These are phyloP conservation scores for Pterocarpus santalinus DNA, from an alignment of 306 rosid genomes.

Conservation along the genomic window DNA sequence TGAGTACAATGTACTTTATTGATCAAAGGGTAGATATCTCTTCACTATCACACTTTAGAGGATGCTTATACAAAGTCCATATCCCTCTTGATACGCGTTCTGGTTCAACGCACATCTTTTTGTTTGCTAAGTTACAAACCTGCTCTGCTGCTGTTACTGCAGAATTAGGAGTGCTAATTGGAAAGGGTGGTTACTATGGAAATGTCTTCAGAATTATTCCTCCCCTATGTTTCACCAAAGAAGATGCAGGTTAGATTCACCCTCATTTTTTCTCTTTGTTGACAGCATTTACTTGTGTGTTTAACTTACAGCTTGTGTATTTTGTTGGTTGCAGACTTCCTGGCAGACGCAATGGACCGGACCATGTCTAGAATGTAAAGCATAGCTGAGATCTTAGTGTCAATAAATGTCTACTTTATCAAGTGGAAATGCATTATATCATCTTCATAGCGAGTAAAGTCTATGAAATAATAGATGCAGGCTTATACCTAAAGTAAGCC, in stretches of 20 bases:
- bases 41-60: too few species aligned
- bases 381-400: conserved; percentile 17
- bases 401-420: conserved; percentile 22
- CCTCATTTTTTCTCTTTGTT: not conserved
- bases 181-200: conserved; percentile 84
- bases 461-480: conserved; percentile 6
- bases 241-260: conserved; percentile 73
- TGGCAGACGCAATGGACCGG: conserved; percentile 77
- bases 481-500: conserved; percentile 20
- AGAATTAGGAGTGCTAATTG: conserved; percentile 80
- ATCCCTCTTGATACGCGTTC: not conserved
- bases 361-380: conserved; percentile 66
- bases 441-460: conserved; percentile 31
- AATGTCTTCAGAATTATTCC: conserved; percentile 88
- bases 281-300: not conserved
- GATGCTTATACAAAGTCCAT: not conserved
- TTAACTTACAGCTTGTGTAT: not conserved
- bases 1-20: too few species aligned
- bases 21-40: too few species aligned
- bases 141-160: not conserved
- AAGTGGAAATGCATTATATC: conserved; percentile 22
- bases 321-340: conserved; percentile 66
- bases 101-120: not conserved
- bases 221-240: conserved; percentile 83
- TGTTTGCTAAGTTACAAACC: not conserved